A percentile compares a stretch with the other conserved stretches of the same genome.
Conservation (phyloP, 306 rosid species). For the Acacia confusa region DNA sequence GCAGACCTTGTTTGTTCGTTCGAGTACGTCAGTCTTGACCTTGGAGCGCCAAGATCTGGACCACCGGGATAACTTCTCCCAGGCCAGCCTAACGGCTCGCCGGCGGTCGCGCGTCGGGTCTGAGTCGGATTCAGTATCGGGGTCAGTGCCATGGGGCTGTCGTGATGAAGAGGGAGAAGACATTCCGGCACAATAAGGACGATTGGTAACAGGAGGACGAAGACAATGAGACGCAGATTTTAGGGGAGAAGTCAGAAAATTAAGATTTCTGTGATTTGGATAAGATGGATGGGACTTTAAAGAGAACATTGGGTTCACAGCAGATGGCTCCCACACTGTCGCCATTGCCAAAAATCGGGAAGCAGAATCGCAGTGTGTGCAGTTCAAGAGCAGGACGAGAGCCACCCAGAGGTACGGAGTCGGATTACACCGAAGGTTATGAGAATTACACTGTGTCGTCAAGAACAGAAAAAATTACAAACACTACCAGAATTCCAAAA, state of each 20-base stretch:
- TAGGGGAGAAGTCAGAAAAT: constrained; percentile 28
- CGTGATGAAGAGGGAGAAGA: constrained; percentile 28
- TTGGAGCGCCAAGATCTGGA: constrained; percentile 82
- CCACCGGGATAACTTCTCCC: constrained; percentile 97
- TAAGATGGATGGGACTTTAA: constrained; percentile 20
- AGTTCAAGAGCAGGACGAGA: background rate
- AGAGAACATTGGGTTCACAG: constrained; percentile 29
- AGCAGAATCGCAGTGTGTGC: background rate
- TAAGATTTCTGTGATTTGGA: background rate
- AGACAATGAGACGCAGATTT: constrained; percentile 37
- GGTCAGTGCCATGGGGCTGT: constrained; percentile 27
- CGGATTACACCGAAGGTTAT: background rate
- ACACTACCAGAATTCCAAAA: too few relatives aligned
- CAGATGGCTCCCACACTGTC: constrained; percentile 43
- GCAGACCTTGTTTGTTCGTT: constrained; percentile 81
- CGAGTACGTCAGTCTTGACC: constrained; percentile 75
- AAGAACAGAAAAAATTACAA: too few relatives aligned
- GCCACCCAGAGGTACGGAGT: background rate
- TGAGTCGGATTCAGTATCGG: constrained; percentile 11
- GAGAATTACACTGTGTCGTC: too few relatives aligned
- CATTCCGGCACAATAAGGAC: constrained; percentile 20
- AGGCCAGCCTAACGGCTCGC: constrained; percentile 67
- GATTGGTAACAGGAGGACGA: background rate
- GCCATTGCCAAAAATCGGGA: constrained; percentile 45
- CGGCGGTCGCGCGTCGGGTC: constrained; percentile 66